phyloP scores from a whole-genome alignment of 192 early-diverging fungal genomes.

The Umbelopsis sp. region DNA sequence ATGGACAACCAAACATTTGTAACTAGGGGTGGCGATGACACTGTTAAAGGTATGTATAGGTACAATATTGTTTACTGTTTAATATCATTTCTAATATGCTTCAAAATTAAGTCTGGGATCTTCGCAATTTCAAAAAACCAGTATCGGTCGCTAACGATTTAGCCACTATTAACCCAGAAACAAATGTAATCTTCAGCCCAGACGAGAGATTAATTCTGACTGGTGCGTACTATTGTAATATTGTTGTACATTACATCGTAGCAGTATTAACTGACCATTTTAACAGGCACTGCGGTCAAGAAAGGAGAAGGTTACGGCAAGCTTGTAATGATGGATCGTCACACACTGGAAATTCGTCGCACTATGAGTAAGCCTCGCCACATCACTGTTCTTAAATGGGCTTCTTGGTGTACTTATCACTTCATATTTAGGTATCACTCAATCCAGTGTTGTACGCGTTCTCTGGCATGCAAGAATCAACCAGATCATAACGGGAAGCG shows the following conservation, averaged over 20 bases:
- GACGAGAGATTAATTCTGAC: conserved; percentile 77
- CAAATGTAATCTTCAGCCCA: conserved; percentile 84
- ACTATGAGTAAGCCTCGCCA: conserved; percentile 49
- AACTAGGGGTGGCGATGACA: conserved; percentile 82
- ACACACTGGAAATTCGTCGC: conserved; percentile 55
- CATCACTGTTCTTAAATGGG: neutral
- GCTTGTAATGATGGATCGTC: conserved; percentile 64
- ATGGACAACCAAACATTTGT: conserved; percentile 65
- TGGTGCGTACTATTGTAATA: conserved; percentile 41
- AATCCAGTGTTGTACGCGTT: conserved; percentile 70
- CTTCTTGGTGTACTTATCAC: neutral
- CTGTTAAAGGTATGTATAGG: conserved; percentile 66
- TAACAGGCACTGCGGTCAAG: conserved; percentile 59
- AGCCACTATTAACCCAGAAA: conserved; percentile 67
- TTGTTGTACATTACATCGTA: neutral
- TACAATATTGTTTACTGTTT: neutral
- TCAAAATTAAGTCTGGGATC: conserved; percentile 77
- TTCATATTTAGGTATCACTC: conserved; percentile 35
- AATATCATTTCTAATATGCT: neutral
- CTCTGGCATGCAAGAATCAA: conserved; percentile 89
- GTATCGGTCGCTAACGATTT: conserved; percentile 58
- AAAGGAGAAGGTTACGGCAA: conserved; percentile 71
- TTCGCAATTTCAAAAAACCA: conserved; percentile 72
- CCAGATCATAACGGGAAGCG: conserved; percentile 78
- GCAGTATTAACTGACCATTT: neutral